Conservation (phyloP, 805 yeast genomes). For the Limtongia smithiae region DNA sequence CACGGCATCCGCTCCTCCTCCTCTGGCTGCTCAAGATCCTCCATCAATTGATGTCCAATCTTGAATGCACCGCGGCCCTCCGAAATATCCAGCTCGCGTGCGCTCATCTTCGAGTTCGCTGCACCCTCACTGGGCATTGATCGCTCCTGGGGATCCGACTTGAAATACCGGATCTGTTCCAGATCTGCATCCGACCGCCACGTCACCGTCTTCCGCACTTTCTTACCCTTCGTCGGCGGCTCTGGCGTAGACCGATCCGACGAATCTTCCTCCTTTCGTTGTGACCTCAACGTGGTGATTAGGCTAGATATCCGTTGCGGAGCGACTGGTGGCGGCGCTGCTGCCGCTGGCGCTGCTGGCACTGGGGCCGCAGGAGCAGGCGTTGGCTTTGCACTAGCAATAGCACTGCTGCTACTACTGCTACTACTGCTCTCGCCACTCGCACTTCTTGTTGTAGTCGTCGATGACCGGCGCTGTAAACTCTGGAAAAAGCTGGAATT, state of each 20-base stretch:
- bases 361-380: slow-evolving; percentile 6
- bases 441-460: slow-evolving; percentile 5
- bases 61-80: slow-evolving; percentile 23
- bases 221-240: slow-evolving; percentile 10
- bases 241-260: slow-evolving; percentile 5
- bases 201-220: slow-evolving; percentile 33
- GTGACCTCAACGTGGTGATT: neutral
- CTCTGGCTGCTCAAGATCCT: slow-evolving; percentile 27
- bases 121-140: no score
- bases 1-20: slow-evolving; percentile 28
- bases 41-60: slow-evolving; percentile 13
- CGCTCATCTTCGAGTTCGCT: slow-evolving; percentile 17
- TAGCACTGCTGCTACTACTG: no score
- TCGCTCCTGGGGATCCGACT: slow-evolving; percentile 30
- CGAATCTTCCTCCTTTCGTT: slow-evolving; percentile 5
- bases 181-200: slow-evolving; percentile 37
- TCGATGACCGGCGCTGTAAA: slow-evolving; percentile 13
- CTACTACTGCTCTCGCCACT: no score
- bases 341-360: neutral
- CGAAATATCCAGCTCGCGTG: slow-evolving; percentile 27
- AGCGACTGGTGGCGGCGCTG: slow-evolving; percentile 9
- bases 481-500: slow-evolving; percentile 23
- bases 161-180: slow-evolving; percentile 35
- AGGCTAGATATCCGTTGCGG: slow-evolving; percentile 9
- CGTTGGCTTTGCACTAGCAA: neutral